These are phyloP conservation scores for Coniosporium tulheliwenetii DNA, from an alignment of 2,329 filamentous ascomycete genomes.

Conservation along the genomic window DNA sequence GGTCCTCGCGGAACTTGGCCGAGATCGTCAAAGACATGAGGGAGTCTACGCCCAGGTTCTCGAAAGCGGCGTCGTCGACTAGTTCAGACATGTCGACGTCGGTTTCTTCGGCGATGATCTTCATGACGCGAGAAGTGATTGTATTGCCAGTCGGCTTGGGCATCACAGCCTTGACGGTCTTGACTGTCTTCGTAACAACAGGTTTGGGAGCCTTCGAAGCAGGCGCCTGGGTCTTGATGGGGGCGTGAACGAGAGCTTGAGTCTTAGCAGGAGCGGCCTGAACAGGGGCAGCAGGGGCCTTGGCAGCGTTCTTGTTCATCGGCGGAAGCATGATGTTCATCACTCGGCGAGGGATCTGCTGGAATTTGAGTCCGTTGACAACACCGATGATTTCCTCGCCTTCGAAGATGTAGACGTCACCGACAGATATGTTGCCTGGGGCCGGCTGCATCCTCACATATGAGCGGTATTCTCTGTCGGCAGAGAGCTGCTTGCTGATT, in stretches of 20 bases:
- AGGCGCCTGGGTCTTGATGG: conserved; percentile 7
- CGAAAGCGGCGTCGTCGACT: conserved; percentile 43
- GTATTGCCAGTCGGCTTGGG: conserved; percentile 30
- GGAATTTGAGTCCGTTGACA: conserved; percentile 49
- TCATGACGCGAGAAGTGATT: conserved; percentile 39
- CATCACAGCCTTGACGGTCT: conserved; percentile 30
- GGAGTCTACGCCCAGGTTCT: conserved; percentile 47
- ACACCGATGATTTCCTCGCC: conserved; percentile 42
- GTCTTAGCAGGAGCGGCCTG: conserved; percentile 18
- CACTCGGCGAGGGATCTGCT: conserved; percentile 48
- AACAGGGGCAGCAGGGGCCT: conserved; percentile 17
- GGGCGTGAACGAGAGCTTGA: conserved; percentile 14
- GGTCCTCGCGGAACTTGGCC: conserved; percentile 45
- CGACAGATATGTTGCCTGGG: conserved; percentile 38
- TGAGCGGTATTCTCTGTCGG: conserved; percentile 38
- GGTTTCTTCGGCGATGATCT: conserved; percentile 52
- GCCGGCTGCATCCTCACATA: conserved; percentile 47
- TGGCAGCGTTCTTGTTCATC: conserved; percentile 25
- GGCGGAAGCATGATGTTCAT: conserved; percentile 53
- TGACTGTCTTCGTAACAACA: conserved; percentile 29
- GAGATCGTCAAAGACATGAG: conserved; percentile 45
- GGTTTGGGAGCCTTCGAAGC: conserved; percentile 6
- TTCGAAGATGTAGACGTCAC: conserved; percentile 45
- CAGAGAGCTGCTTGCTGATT: conserved; percentile 34
- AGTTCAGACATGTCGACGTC: conserved; percentile 43